Base-by-base conservation (phyloP, 169 alveolate genomes). In the Nephromyces sp. region DNA sequence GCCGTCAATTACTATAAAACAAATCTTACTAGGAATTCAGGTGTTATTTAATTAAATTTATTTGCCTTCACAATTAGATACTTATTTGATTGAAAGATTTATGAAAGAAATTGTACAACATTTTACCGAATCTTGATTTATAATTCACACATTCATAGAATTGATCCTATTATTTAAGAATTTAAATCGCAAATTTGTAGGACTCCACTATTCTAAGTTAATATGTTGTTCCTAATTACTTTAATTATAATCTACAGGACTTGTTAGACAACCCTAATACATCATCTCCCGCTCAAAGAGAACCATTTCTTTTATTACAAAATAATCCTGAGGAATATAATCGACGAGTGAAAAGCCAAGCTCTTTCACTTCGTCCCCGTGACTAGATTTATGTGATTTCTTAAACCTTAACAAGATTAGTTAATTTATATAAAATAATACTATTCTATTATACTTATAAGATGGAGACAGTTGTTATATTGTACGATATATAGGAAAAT, bases 1-100 rank as follows among this genome's bases (percentile, higher is more conserved):
- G 83, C 99, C 99, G n/a, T 94, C 98, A 15, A 95, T 97, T 73
- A 96, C 99, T 6, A 91, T 97, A 73, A 94, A 95, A 62, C 95
- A 96, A 81, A 93, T 97, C 70, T 90, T 97, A 21, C 84, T 95
- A 28, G 99, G 99, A 27, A 95, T 97, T n/a, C 97, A 95, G 87
- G 95, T 75, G 24, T 1, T 32, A 25, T 31, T 0, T n/a, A n/a
- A n/a, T n/a, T n/a, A n/a, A n/a, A n/a, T n/a, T n/a, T n/a, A n/a
- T n/a, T n/a, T n/a, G n/a, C n/a, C n/a, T n/a, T 53, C 32, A 4
- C 0, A n/a, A 29, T 43, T 22, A 6, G 0, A 22, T 6, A 32
- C 32, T 5, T 52, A 72, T 25, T n/a, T 53, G 6, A 62, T 25
- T 72, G 25, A 2, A 24, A 24, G 27, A 15, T 28, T 29, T n/a